A percentile compares a stretch with the other conserved stretches of the same genome.
Conservation (phyloP, 1,139 yeast genomes). For the Geotrichum australiense region DNA sequence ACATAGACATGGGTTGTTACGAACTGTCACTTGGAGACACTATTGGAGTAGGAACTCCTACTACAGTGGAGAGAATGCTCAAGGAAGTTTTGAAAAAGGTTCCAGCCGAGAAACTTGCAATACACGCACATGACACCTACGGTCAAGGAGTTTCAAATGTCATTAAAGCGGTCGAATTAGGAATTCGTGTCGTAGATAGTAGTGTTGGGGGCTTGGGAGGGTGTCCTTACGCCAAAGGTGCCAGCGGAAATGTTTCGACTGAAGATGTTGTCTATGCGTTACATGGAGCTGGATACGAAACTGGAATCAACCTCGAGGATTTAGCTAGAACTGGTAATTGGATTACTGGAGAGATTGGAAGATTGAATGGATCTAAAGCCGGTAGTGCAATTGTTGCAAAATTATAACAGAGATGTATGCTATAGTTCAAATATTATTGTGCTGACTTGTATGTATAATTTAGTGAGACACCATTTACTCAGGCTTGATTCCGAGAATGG, state of each 20-base stretch:
- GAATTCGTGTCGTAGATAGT: conserved; percentile 32
- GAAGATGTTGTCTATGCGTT: conserved; percentile 35
- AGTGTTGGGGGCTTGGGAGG: conserved; percentile 36
- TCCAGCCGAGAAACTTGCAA: conserved; percentile 30
- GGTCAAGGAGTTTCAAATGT: conserved; percentile 37
- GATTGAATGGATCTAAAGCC: conserved; percentile 31
- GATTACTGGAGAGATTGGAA: conserved; percentile 27
- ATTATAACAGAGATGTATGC: conserved; percentile 10
- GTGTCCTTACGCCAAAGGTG: conserved; percentile 37
- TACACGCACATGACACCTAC: conserved; percentile 37
- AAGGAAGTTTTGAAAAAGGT: conserved; percentile 25
- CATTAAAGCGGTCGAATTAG: conserved; percentile 32
- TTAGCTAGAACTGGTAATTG: conserved; percentile 31
- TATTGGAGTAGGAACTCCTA: conserved; percentile 35
- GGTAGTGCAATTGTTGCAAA: conserved; percentile 27
- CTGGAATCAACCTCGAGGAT: conserved; percentile 30
- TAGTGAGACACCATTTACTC: no score
- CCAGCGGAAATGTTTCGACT: conserved; percentile 35
- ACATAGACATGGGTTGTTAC: conserved; percentile 33
- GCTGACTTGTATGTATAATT: conserved; percentile 2
- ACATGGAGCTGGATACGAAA: conserved; percentile 32
- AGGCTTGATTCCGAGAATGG: conserved; percentile 30
- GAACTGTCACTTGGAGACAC: conserved; percentile 36
- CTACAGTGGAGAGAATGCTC: conserved; percentile 27
- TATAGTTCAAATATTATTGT: background rate